A percentile compares a stretch with the other conserved stretches of the same genome.
Evolutionary conservation across 345 rosid species (phyloP).

Genomic region (Hypericum perforatum): DNA sequence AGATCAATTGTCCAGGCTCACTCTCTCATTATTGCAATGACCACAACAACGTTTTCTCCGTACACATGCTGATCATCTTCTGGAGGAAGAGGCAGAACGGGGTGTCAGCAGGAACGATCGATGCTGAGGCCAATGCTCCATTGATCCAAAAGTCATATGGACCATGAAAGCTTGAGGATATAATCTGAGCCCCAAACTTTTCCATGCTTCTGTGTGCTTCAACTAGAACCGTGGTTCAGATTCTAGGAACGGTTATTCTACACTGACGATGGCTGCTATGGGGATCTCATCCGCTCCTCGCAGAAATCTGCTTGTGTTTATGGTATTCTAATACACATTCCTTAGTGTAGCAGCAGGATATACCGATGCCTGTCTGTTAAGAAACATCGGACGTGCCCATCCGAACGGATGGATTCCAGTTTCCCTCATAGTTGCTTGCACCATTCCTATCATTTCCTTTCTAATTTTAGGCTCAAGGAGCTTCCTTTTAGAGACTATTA

Average conservation of each 20-base stretch:
- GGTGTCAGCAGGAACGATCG: conserved; percentile 73
- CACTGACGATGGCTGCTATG: conserved; percentile 57
- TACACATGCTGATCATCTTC: conserved; percentile 72
- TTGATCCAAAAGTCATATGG: conserved; percentile 90
- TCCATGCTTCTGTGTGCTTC: conserved; percentile 49
- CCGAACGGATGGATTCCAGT: too few species aligned
- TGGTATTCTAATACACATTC: conserved; percentile 60
- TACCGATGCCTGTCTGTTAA: conserved; percentile 60
- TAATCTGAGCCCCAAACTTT: conserved; percentile 50
- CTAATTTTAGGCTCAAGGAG: conserved; percentile 42
- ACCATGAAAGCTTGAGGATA: conserved; percentile 63
- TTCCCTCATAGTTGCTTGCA: too few species aligned
- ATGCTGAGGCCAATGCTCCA: conserved; percentile 84
- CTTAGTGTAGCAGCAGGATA: conserved; percentile 65
- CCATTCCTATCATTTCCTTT: conserved; percentile 66
- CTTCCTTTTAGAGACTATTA: conserved; percentile 27
- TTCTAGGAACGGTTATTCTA: conserved; percentile 68
- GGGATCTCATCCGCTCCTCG: conserved; percentile 82
- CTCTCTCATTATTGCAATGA: conserved; percentile 64
- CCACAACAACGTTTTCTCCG: conserved; percentile 83
- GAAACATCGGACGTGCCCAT: conserved; percentile 46
- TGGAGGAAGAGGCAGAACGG: conserved; percentile 75
- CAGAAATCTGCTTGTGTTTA: conserved; percentile 54
- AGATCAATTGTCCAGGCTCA: conserved; percentile 86
- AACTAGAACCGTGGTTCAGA: conserved; percentile 69